Evolutionary conservation across 768 basidiomycete species (phyloP).

Genomic region (Suillus variegatus): DNA sequence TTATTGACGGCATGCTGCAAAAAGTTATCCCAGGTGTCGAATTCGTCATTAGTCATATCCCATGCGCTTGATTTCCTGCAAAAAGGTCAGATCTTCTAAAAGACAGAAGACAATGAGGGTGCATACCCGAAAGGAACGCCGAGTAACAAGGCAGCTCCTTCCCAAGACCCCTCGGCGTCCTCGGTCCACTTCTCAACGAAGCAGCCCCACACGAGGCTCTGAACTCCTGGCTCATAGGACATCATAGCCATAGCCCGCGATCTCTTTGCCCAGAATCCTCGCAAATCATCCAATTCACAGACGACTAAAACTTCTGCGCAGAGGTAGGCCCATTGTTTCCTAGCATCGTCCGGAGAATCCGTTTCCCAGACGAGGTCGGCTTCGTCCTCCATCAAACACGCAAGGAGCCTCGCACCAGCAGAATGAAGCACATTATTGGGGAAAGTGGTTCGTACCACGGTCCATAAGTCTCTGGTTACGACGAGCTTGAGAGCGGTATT

Average conservation of each 20-base stretch:
- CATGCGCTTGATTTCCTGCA: constrained; percentile 38
- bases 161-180: constrained; percentile 49
- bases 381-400: constrained; percentile 50
- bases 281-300: constrained; percentile 48
- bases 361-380: constrained; percentile 44
- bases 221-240: constrained; percentile 42
- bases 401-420: constrained; percentile 49
- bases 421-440: constrained; percentile 41
- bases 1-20: constrained; percentile 52
- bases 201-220: constrained; percentile 56
- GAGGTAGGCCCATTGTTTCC: constrained; percentile 58
- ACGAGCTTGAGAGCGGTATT: constrained; percentile 58
- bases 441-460: constrained; percentile 42
- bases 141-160: constrained; percentile 51
- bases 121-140: constrained; percentile 66
- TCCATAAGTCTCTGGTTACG: constrained; percentile 62
- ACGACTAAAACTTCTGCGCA: constrained; percentile 55
- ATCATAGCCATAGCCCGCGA: constrained; percentile 21
- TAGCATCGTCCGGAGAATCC: constrained; percentile 44
- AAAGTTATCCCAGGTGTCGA: constrained; percentile 59
- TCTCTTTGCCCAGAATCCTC: constrained; percentile 51
- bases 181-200: constrained; percentile 59
- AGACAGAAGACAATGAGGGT: constrained; percentile 10
- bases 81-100: not conserved
- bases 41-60: constrained; percentile 56